These are phyloP conservation scores for Trapa incisa DNA, from an alignment of 345 rosid genomes.

Conservation along the genomic window DNA sequence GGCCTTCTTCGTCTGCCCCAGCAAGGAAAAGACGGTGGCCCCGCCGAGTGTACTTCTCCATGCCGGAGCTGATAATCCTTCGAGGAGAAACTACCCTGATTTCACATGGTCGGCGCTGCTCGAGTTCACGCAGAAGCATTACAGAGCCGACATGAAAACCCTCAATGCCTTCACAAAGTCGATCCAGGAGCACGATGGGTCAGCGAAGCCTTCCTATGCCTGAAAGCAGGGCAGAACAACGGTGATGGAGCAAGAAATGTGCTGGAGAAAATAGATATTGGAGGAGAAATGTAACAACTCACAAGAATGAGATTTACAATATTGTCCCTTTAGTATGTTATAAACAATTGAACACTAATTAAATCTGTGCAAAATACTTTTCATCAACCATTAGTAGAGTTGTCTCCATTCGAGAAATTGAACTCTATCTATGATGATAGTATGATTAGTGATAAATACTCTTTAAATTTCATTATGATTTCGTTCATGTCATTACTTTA, in stretches of 20 bases:
- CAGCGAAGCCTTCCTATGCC: background rate
- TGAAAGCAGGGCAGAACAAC: background rate
- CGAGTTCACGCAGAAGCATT: constrained; percentile 44
- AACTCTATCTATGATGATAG: too few species aligned
- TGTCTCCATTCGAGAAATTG: too few species aligned
- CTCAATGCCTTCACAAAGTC: constrained; percentile 35
- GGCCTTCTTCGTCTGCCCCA: constrained; percentile 50
- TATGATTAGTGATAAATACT: too few species aligned
- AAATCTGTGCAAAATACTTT: too few species aligned
- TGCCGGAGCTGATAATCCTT: constrained; percentile 8
- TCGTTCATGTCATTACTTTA: too few species aligned
- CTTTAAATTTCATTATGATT: too few species aligned
- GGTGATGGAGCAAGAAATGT: background rate
- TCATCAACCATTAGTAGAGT: too few species aligned
- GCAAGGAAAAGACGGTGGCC: constrained; percentile 26
- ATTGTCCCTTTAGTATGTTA: too few species aligned
- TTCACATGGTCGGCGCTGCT: constrained; percentile 43
- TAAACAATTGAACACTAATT: too few species aligned
- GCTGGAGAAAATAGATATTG: too few species aligned
- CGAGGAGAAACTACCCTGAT: constrained; percentile 35
- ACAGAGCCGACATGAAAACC: constrained; percentile 45
- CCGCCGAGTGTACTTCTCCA: constrained; percentile 31
- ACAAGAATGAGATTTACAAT: too few species aligned
- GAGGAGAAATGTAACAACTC: too few species aligned
- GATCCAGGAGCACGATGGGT: constrained; percentile 11